phyloP scores from a whole-genome alignment of 2,329 filamentous ascomycete genomes.

The Colletotrichum tofieldiae region DNA sequence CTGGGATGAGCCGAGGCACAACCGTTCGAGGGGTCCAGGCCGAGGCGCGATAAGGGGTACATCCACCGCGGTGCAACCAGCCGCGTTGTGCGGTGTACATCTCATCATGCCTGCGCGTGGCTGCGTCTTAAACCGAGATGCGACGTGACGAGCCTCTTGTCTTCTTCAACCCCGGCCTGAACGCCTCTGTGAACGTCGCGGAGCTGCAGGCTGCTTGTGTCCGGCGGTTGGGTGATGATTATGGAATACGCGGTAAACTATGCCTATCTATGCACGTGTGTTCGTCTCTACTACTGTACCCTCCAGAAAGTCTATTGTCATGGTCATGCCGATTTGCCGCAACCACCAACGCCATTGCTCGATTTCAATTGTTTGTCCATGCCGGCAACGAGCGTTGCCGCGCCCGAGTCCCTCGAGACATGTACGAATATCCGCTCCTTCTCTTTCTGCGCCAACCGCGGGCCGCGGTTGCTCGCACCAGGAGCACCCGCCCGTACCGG shows the following conservation, averaged over 20 bases:
- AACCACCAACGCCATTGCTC: constrained; percentile 40
- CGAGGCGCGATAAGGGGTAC: constrained; percentile 26
- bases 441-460: background rate
- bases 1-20: constrained; percentile 35
- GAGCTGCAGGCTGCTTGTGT: background rate
- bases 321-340: constrained; percentile 17
- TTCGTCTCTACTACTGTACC: constrained; percentile 1
- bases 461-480: background rate
- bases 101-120: background rate
- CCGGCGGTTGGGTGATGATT: background rate
- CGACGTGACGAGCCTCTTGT: background rate
- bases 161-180: background rate
- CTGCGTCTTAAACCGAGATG: constrained; percentile 9
- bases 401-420: background rate
- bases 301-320: constrained; percentile 22
- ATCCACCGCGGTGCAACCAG: no score
- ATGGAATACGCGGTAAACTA: background rate
- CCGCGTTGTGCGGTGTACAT: background rate
- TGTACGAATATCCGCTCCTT: background rate
- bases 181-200: background rate
- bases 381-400: background rate
- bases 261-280: background rate
- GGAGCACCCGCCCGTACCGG: background rate
- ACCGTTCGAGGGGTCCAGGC: constrained; percentile 22
- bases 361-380: constrained; percentile 20